Base-by-base conservation (phyloP, 2,329 filamentous ascomycete genomes). In the Helotiales sp. region DNA sequence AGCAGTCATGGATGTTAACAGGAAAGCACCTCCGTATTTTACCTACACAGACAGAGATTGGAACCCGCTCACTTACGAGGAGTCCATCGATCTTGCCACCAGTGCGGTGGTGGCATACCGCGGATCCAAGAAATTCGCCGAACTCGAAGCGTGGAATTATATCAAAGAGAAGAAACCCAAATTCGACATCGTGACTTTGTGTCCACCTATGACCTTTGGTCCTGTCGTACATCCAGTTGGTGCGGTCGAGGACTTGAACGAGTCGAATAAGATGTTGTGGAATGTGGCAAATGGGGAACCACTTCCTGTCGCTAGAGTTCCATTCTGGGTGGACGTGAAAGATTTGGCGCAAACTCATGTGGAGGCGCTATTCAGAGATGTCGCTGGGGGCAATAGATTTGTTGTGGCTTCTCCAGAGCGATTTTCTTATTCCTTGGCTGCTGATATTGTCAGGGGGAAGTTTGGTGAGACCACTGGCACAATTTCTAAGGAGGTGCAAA, bases 181-280 rank as follows among this genome's bases (percentile, higher is more conserved):
- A 63, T 91, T 91, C 72, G 82, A 85, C 64, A 76, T 91, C 47
- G 81, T 85, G 8, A 86, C 85, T 8, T 85, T 91, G 70, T 87
- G 87, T 74, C 85, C 85, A 67, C 87, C 88, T 0, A 82, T 86
- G 70, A 86, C 88, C 0, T 70, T 89, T 63, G 89, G 89, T 0
- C 88, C 89, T 0, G 78, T 89, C 3, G 84, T 87, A 62, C 84
- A 89, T 71, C 87, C 87, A 70, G 82, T 93, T 2, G 83, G 87
- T 68, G 84, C 81, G 22, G 81, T 91, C 0, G 84, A 87, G 17
- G 80, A 80, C 3, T 80, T 93, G 69, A 93, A 93, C 79, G 91
- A 89, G 1, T 91, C 89, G 13, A 93, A 93, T 76, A 83, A 87
- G 72, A 85, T 88, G 40, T 83, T 93, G 66, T 81, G 86, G n/a